Percentiles rank a stretch among this genome's conserved stretches.
These are phyloP conservation scores for Candida sithepensis DNA, from an alignment of 805 yeast species.

Conservation along the genomic window DNA sequence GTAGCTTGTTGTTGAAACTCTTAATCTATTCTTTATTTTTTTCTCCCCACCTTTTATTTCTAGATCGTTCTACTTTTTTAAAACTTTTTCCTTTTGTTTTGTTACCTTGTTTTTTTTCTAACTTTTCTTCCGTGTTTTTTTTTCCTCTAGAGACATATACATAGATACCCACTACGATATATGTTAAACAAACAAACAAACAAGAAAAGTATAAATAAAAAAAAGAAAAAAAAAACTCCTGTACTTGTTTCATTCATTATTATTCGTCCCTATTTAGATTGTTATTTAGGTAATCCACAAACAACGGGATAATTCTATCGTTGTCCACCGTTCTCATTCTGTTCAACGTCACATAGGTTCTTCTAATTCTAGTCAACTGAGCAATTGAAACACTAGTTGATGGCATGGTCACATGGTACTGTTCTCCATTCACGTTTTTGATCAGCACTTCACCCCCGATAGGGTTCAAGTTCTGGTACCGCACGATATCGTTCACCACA, in stretches of 20 bases:
- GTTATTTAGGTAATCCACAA: constrained; percentile 72
- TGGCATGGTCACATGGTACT: constrained; percentile 58
- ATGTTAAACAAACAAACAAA: neutral
- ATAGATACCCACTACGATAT: neutral
- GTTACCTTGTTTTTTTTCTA: neutral
- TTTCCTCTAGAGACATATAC: neutral
- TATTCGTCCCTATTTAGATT: constrained; percentile 41
- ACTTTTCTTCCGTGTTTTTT: neutral
- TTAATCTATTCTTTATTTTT: neutral
- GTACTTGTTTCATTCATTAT: neutral
- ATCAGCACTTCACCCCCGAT: constrained; percentile 50
- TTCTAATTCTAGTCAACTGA: constrained; percentile 75
- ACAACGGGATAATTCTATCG: constrained; percentile 64
- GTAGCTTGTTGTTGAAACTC: neutral
- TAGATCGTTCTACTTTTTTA: neutral
- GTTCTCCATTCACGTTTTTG: constrained; percentile 30
- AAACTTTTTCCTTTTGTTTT: neutral
- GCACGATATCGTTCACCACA: constrained; percentile 59
- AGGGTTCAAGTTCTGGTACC: constrained; percentile 51
- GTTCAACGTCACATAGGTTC: constrained; percentile 80
- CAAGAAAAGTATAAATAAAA: too few species aligned
- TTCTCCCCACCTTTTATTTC: neutral
- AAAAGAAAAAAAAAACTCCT: too few species aligned
- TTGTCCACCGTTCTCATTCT: constrained; percentile 71
- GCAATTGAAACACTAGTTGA: constrained; percentile 56